Evolutionary conservation across 441 rosid species (phyloP).

Genomic region (Bocquillonia castaneifolia): DNA sequence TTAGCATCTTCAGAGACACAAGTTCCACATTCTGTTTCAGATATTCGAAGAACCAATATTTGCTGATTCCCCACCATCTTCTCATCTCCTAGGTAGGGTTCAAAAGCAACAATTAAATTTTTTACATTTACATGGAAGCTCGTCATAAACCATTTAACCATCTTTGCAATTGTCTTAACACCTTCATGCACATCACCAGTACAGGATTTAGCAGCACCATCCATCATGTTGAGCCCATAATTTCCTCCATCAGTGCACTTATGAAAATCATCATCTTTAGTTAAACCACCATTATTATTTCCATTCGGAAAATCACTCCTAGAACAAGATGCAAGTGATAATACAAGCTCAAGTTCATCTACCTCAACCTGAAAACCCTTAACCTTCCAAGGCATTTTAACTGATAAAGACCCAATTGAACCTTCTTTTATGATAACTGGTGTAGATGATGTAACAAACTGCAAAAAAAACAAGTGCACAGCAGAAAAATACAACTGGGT

Average conservation of each 20-base stretch:
- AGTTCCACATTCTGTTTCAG: slow-evolving; percentile 74
- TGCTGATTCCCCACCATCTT: slow-evolving; percentile 33
- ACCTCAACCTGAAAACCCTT: slow-evolving; percentile 85
- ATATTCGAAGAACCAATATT: slow-evolving; percentile 66
- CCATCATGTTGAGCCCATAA: slow-evolving; percentile 37
- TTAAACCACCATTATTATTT: slow-evolving; percentile 31
- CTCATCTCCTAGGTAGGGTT: slow-evolving; percentile 45
- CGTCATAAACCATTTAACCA: slow-evolving; percentile 88
- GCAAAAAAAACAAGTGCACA: slow-evolving; percentile 21
- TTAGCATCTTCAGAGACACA: slow-evolving; percentile 57
- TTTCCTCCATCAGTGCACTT: slow-evolving; percentile 34
- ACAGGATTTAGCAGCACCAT: slow-evolving; percentile 36
- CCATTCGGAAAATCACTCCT: slow-evolving; percentile 29
- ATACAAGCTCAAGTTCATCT: slow-evolving; percentile 85
- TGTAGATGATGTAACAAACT: slow-evolving; percentile 62
- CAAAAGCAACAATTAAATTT: slow-evolving; percentile 78
- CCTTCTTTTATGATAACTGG: slow-evolving; percentile 83
- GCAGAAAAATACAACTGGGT: slow-evolving; percentile 7
- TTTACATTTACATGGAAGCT: slow-evolving; percentile 76
- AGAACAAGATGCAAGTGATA: slow-evolving; percentile 55
- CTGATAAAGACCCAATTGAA: slow-evolving; percentile 77
- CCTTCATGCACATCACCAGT: slow-evolving; percentile 88
- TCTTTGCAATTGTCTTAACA: slow-evolving; percentile 94
- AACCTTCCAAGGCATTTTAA: slow-evolving; percentile 82
- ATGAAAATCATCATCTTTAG: slow-evolving; percentile 31